Percentiles rank a stretch among this genome's conserved stretches.
Conservation (phyloP, 805 yeast genomes). For the Wickerhamomyces silvicola region DNA sequence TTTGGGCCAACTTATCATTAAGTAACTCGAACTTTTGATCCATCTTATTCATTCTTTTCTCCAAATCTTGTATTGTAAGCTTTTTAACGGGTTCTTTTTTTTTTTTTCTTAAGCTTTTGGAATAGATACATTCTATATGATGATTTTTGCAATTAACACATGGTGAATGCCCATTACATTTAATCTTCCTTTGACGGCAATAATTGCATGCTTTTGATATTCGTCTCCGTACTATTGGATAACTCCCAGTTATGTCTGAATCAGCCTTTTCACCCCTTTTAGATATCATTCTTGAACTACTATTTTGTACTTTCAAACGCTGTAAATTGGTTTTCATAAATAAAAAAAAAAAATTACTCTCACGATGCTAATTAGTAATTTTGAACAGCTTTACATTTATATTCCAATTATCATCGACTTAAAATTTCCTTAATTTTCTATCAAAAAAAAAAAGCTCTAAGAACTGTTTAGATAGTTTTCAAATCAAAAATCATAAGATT, state of each 20-base stretch:
- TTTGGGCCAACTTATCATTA: constrained; percentile 8
- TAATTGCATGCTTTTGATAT: constrained; percentile 34
- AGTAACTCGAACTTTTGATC: constrained; percentile 12
- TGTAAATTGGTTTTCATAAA: too few relatives aligned
- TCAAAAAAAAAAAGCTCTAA: too few relatives aligned
- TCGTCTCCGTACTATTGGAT: constrained; percentile 21
- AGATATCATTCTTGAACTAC: background rate
- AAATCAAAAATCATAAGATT: too few relatives aligned
- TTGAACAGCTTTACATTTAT: too few relatives aligned
- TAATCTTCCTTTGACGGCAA: constrained; percentile 36
- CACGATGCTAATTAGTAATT: too few relatives aligned
- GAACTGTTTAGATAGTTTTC: too few relatives aligned
- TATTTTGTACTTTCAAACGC: background rate
- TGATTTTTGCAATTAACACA: constrained; percentile 84
- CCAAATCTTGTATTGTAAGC: constrained; percentile 18
- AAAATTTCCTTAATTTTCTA: too few relatives aligned
- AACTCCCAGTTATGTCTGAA: background rate
- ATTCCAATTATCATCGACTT: too few relatives aligned
- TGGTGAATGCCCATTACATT: constrained; percentile 35
- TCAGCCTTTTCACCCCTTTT: background rate
- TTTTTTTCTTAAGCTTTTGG: constrained; percentile 19
- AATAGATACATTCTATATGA: constrained; percentile 71
- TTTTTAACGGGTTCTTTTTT: constrained; percentile 14
- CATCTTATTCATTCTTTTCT: constrained; percentile 15
- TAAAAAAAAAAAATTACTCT: too few relatives aligned